Conservation (phyloP, 805 yeast genomes). For the Suhomyces vadensis region DNA sequence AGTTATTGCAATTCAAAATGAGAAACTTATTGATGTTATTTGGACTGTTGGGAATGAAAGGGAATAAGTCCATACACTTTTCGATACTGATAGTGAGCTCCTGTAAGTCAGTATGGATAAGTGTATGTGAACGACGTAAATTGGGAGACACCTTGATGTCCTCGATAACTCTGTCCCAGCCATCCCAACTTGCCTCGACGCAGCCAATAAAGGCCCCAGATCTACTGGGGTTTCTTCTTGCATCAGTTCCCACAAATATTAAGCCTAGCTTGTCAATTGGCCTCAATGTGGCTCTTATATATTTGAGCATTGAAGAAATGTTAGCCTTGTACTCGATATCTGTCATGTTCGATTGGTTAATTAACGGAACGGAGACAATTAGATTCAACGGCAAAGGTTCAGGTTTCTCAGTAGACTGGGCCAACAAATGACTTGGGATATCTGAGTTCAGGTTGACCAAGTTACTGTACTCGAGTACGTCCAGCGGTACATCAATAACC, state of each 20-base stretch:
- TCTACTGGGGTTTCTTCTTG: conserved; percentile 34
- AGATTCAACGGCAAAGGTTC: conserved; percentile 41
- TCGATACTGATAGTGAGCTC: conserved; percentile 26
- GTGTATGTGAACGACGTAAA: conserved; percentile 10
- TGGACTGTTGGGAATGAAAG: conserved; percentile 21
- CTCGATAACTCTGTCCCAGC: conserved; percentile 48
- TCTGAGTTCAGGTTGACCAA: conserved; percentile 39
- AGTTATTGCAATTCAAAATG: conserved; percentile 12
- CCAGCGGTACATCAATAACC: conserved; percentile 35
- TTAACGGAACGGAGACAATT: conserved; percentile 43
- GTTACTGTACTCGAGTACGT: conserved; percentile 38
- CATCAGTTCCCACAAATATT: conserved; percentile 49
- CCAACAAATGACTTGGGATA: conserved; percentile 40
- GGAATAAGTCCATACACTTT: conserved; percentile 29
- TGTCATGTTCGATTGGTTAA: conserved; percentile 28
- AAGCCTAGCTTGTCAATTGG: conserved; percentile 48
- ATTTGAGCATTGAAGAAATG: conserved; percentile 25
- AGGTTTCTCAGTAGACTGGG: conserved; percentile 42
- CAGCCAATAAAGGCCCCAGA: conserved; percentile 50
- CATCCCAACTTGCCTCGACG: conserved; percentile 45
- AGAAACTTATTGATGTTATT: conserved; percentile 13
- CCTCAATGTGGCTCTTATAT: conserved; percentile 29
- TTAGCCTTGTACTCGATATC: conserved; percentile 28
- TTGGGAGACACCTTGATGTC: conserved; percentile 32
- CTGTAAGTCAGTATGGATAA: conserved; percentile 19